Conservation (phyloP, 768 basidiomycete genomes). For the Dioszegia aurantiaca region DNA sequence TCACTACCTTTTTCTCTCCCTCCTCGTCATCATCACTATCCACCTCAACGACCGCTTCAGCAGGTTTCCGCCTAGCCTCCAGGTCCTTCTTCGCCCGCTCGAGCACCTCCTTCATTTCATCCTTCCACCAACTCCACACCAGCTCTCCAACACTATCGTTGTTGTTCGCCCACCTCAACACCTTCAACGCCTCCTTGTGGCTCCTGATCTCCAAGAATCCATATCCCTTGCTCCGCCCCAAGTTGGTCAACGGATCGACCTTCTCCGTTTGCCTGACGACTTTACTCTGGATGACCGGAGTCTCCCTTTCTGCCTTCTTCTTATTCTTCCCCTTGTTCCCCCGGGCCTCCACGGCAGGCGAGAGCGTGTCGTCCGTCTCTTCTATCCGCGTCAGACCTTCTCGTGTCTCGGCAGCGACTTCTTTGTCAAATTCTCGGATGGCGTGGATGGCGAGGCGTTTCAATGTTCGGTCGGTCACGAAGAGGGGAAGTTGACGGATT, state of each 20-base stretch:
- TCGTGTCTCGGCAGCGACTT: conserved; percentile 66
- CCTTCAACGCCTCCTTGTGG: conserved; percentile 85
- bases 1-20: conserved; percentile 57
- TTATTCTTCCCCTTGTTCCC: conserved; percentile 47
- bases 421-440: conserved; percentile 70
- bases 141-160: conserved; percentile 66
- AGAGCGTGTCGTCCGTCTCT: conserved; percentile 56
- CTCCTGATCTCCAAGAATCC: conserved; percentile 87
- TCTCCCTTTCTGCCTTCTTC: conserved; percentile 53
- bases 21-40: conserved; percentile 64
- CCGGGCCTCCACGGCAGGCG: conserved; percentile 45
- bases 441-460: conserved; percentile 84
- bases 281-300: conserved; percentile 81
- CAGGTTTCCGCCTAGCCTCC: conserved; percentile 36
- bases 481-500: conserved; percentile 85
- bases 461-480: conserved; percentile 82
- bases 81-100: conserved; percentile 47
- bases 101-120: conserved; percentile 59
- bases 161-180: conserved; percentile 92
- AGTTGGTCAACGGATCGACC: conserved; percentile 81
- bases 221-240: conserved; percentile 86
- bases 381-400: conserved; percentile 71
- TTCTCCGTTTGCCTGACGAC: conserved; percentile 84
- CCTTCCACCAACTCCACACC: conserved; percentile 80
- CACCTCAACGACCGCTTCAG: conserved; percentile 55